These are phyloP conservation scores for Leishmania aethiopica DNA, from an alignment of 208 protist species.

Conservation along the genomic window DNA sequence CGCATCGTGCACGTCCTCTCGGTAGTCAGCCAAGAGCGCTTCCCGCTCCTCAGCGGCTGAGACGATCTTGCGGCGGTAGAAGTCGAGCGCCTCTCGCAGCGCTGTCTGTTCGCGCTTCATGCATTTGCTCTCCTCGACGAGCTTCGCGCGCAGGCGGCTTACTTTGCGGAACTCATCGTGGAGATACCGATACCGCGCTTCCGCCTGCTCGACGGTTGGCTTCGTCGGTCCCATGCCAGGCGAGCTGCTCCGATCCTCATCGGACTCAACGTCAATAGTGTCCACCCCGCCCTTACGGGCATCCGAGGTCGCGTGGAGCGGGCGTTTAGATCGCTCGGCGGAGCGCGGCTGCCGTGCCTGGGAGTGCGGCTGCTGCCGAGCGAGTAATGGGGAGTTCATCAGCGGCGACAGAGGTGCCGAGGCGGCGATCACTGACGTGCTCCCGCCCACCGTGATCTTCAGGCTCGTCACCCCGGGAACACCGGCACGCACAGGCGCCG, in stretches of 20 bases:
- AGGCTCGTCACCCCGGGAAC: background rate
- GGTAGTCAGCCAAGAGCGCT: constrained; percentile 22
- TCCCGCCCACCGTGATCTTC: constrained; percentile 14
- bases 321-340: background rate
- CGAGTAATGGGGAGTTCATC: constrained; percentile 5
- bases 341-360: background rate
- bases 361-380: background rate
- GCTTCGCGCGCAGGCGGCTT: constrained; percentile 28
- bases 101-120: constrained; percentile 18
- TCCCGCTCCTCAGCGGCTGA: constrained; percentile 12
- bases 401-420: constrained; percentile 14
- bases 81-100: constrained; percentile 21
- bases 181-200: constrained; percentile 45
- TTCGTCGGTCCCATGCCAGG: constrained; percentile 1
- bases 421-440: background rate
- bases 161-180: constrained; percentile 45
- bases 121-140: constrained; percentile 29
- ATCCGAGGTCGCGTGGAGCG: background rate
- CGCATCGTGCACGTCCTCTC: constrained; percentile 21
- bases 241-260: background rate
- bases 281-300: background rate
- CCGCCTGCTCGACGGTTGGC: constrained; percentile 27
- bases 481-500: background rate
- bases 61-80: constrained; percentile 30
- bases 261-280: background rate